Evolutionary conservation across 2,329 filamentous ascomycete genomes (phyloP).

Genomic region (Dactylellina parvicollis): DNA sequence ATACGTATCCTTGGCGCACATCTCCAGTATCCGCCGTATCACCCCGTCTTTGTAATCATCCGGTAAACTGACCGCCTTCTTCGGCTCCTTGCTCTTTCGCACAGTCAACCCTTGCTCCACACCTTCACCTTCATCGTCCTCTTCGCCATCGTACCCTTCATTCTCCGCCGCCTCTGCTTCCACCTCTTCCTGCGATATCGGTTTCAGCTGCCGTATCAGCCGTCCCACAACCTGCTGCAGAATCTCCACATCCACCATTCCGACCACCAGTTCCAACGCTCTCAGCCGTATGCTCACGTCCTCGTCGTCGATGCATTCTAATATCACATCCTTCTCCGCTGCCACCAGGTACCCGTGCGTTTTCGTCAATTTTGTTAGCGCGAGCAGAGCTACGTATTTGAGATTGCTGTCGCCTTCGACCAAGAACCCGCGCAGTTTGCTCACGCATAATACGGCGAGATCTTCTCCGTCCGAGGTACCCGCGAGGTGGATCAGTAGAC

Average conservation of each 20-base stretch:
- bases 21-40: slow-evolving; percentile 81
- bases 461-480: slow-evolving; percentile 85
- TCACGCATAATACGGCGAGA: slow-evolving; percentile 89
- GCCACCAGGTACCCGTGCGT: slow-evolving; percentile 90
- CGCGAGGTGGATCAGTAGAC: slow-evolving; percentile 84
- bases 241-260: slow-evolving; percentile 91
- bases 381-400: slow-evolving; percentile 94
- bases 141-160: slow-evolving; percentile 68
- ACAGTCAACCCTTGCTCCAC: slow-evolving; percentile 49
- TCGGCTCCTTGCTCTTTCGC: slow-evolving; percentile 59
- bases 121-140: slow-evolving; percentile 66
- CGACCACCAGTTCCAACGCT: slow-evolving; percentile 87
- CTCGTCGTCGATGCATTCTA: slow-evolving; percentile 93
- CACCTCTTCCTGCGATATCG: slow-evolving; percentile 65
- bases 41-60: slow-evolving; percentile 87
- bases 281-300: slow-evolving; percentile 96
- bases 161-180: slow-evolving; percentile 58
- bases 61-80: slow-evolving; percentile 72
- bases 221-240: slow-evolving; percentile 84
- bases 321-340: slow-evolving; percentile 92
- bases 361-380: slow-evolving; percentile 91
- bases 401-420: slow-evolving; percentile 93
- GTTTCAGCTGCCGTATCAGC: slow-evolving; percentile 84
- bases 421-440: slow-evolving; percentile 89
- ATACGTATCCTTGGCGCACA: slow-evolving; percentile 92